Conservation (phyloP, 2,329 filamentous ascomycete species). For the Metarhizium sp. region DNA sequence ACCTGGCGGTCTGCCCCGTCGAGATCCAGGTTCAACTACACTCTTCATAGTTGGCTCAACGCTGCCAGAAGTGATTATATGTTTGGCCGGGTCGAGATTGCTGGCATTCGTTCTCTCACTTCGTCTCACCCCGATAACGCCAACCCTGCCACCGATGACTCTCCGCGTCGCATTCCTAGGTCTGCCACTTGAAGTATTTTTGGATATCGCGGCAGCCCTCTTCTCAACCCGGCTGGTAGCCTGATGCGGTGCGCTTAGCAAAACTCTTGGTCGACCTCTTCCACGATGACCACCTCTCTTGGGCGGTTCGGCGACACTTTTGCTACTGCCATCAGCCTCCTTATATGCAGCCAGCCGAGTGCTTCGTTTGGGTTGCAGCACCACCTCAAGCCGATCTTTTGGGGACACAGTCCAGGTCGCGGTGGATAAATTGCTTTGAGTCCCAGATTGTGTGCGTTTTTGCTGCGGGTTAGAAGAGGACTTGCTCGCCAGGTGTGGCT, state of each 20-base stretch:
- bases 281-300: not conserved
- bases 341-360: not conserved
- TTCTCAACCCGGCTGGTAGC: not conserved
- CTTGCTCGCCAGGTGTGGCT: not conserved
- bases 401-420: not conserved
- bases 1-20: not conserved
- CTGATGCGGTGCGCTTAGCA: not conserved
- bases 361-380: not conserved
- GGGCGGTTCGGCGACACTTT: not conserved
- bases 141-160: not conserved
- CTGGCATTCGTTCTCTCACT: not conserved
- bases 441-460: not conserved
- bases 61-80: not conserved
- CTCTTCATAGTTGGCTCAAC: not conserved
- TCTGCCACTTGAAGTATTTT: not conserved
- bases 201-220: not conserved
- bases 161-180: not conserved
- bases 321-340: not conserved
- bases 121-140: not conserved
- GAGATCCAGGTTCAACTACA: not conserved
- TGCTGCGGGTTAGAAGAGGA: not conserved
- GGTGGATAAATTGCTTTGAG: not conserved
- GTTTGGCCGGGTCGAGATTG: not conserved
- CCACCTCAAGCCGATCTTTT: not conserved
- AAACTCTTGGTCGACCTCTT: not conserved